Evolutionary conservation across 2,329 filamentous ascomycete genomes (phyloP).

Genomic region (Xylariaceae sp.): DNA sequence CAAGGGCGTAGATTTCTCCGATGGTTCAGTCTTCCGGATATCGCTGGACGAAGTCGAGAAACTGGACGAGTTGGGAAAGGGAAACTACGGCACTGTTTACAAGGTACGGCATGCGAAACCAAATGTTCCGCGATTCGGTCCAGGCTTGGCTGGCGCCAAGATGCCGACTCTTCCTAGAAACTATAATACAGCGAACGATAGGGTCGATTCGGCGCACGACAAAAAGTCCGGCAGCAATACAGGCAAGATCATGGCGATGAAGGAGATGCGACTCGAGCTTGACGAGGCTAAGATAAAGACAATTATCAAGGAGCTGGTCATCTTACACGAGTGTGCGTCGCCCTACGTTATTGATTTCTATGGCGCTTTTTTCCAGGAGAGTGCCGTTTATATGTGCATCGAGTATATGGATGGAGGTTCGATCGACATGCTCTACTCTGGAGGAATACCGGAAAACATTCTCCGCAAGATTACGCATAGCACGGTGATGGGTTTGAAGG

Average conservation of each 20-base stretch:
- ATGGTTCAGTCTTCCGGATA: slow-evolving; percentile 84
- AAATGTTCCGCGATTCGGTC: slow-evolving; percentile 52
- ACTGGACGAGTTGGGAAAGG: slow-evolving; percentile 88
- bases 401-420: slow-evolving; percentile 99
- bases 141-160: slow-evolving; percentile 50
- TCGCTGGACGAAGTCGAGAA: slow-evolving; percentile 91
- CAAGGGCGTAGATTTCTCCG: slow-evolving; percentile 86
- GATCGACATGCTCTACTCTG: slow-evolving; percentile 89
- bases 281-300: slow-evolving; percentile 96
- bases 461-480: slow-evolving; percentile 85
- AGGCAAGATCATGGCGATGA: slow-evolving; percentile 96
- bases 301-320: slow-evolving; percentile 96
- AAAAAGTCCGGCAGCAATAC: slow-evolving; percentile 44
- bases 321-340: slow-evolving; percentile 88
- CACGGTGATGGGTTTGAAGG: slow-evolving; percentile 86
- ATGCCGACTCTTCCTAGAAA: slow-evolving; percentile 35
- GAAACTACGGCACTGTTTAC: slow-evolving; percentile 97
- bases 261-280: slow-evolving; percentile 90
- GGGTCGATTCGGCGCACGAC: slow-evolving; percentile 23
- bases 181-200: slow-evolving; percentile 27
- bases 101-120: slow-evolving; percentile 82
- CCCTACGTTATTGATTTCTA: slow-evolving; percentile 99
- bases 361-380: slow-evolving; percentile 97
- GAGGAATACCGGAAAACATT: slow-evolving; percentile 83
- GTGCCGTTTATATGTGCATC: slow-evolving; percentile 98